Conservation (phyloP, 2,329 filamentous ascomycete genomes). For the Keithomyces neogunnii region DNA sequence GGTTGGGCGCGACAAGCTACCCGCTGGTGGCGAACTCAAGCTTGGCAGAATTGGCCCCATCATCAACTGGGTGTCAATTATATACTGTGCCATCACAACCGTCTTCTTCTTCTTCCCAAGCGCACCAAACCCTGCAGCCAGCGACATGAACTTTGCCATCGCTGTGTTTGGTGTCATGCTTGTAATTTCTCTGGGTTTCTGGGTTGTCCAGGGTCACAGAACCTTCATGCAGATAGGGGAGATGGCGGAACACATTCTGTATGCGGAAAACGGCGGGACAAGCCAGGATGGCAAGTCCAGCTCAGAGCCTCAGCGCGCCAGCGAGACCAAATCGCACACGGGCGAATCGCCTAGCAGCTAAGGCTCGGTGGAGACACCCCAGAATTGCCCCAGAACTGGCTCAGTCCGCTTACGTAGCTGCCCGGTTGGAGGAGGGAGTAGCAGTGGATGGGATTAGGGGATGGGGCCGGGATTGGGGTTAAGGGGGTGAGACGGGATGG, state of each 20-base stretch:
- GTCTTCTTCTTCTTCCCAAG: slow-evolving; percentile 48
- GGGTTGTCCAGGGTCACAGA: slow-evolving; percentile 37
- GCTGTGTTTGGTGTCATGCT: slow-evolving; percentile 48
- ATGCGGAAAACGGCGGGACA: slow-evolving; percentile 3
- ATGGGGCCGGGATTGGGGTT: too few relatives aligned
- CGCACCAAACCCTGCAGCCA: slow-evolving; percentile 31
- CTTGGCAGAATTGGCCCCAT: slow-evolving; percentile 35
- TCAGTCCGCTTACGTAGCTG: not conserved
- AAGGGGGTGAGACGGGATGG: too few relatives aligned
- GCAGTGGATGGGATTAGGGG: too few relatives aligned
- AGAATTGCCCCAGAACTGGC: not conserved
- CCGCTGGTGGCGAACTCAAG: slow-evolving; percentile 31
- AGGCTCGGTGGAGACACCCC: not conserved
- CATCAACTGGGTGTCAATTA: slow-evolving; percentile 39
- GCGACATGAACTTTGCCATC: slow-evolving; percentile 51
- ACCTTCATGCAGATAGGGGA: slow-evolving; percentile 15
- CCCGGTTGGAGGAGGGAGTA: too few relatives aligned
- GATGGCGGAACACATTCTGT: slow-evolving; percentile 11
- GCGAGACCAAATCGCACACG: not conserved
- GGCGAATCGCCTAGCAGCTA: not conserved
- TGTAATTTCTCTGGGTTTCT: slow-evolving; percentile 39
- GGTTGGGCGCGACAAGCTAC: slow-evolving; percentile 43
- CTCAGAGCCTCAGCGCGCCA: not conserved
- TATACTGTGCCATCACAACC: slow-evolving; percentile 43
- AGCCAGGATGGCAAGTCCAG: not conserved